Conservation (phyloP, 2,329 filamentous ascomycete genomes). For the Lizonia empirigonia region DNA sequence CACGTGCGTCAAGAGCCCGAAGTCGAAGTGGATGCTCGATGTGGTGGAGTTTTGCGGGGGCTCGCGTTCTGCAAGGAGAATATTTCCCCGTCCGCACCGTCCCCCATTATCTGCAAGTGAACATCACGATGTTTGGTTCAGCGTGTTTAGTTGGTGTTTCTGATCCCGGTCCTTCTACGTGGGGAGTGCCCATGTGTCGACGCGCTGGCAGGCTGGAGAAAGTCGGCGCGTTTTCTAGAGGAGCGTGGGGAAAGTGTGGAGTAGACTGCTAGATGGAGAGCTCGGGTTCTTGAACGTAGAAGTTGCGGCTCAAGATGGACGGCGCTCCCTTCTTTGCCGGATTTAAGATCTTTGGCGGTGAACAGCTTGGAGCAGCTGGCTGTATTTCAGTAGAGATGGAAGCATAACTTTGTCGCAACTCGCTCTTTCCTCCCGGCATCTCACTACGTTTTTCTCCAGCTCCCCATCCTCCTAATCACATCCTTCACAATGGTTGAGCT, state of each 20-base stretch:
- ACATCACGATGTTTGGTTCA: constrained; percentile 16
- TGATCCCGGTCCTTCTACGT: constrained; percentile 4
- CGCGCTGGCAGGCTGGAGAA: background rate
- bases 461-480: too few relatives aligned
- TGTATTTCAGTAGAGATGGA: background rate
- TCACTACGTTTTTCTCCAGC: background rate
- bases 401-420: constrained; percentile 5
- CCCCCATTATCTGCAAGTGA: constrained; percentile 15
- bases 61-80: constrained; percentile 21
- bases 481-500: constrained; percentile 38
- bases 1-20: constrained; percentile 4
- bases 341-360: constrained; percentile 4
- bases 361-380: constrained; percentile 1
- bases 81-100: constrained; percentile 28
- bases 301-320: background rate
- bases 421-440: constrained; percentile 3
- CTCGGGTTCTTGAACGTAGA: constrained; percentile 5
- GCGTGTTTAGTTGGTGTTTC: constrained; percentile 4
- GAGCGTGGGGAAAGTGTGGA: constrained; percentile 1
- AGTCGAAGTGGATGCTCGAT: background rate
- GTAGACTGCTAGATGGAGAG: background rate
- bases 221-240: background rate
- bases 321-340: background rate
- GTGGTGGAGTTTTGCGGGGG: constrained; percentile 8
- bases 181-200: background rate